Conservation (phyloP, 208 protist species). For the Leishmania aethiopica region DNA sequence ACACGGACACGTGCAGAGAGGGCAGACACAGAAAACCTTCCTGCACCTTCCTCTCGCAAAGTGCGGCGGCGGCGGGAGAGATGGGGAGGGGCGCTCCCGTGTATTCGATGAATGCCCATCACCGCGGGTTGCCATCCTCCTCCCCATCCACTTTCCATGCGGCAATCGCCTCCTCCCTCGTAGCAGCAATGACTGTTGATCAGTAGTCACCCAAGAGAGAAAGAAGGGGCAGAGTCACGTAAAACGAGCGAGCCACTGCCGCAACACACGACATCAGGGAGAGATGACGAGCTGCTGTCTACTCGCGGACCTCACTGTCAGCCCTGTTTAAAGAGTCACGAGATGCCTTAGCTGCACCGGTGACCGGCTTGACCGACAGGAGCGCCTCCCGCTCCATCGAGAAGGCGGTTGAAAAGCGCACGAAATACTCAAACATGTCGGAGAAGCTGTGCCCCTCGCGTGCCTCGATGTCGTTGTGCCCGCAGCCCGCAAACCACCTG, state of each 20-base stretch:
- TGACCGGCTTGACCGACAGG: neutral
- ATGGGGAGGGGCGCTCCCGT: neutral
- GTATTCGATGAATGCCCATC: neutral
- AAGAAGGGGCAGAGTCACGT: neutral
- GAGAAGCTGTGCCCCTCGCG: conserved; percentile 24
- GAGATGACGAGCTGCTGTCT: neutral
- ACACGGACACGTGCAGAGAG: neutral
- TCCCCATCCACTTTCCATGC: neutral
- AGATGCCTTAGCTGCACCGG: neutral
- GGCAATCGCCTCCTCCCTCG: neutral
- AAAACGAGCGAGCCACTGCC: neutral
- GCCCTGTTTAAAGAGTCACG: neutral
- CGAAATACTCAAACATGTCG: conserved; percentile 34
- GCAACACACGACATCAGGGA: neutral
- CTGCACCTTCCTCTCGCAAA: neutral
- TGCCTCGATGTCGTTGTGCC: conserved; percentile 73
- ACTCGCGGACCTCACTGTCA: neutral
- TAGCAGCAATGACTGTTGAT: neutral
- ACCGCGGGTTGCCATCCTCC: neutral
- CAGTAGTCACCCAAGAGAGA: conserved; percentile 4
- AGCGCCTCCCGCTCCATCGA: conserved; percentile 12
- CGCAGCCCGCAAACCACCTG: conserved; percentile 53
- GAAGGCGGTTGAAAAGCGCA: conserved; percentile 26
- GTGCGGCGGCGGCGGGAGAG: neutral
- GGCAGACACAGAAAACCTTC: neutral